Conservation (phyloP, 2,329 filamentous ascomycete genomes). For the Colletotrichum lupini region DNA sequence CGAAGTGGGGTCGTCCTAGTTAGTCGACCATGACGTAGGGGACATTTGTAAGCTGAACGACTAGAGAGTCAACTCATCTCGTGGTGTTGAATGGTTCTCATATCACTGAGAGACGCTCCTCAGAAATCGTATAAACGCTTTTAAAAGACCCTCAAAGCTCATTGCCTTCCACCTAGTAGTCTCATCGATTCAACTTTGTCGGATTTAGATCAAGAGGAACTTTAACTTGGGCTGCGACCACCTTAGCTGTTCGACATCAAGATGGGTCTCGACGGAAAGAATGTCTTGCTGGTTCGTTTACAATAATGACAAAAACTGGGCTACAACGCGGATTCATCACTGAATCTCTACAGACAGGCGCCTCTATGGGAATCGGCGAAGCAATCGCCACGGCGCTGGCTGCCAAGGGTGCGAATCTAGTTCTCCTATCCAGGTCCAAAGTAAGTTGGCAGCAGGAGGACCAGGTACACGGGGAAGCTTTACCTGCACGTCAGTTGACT, state of each 20-base stretch:
- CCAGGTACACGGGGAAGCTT: too few relatives aligned
- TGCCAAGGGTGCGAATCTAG: constrained; percentile 50
- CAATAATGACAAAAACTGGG: too few relatives aligned
- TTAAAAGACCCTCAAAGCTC: too few relatives aligned
- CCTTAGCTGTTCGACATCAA: not conserved
- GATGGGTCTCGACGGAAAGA: constrained; percentile 14
- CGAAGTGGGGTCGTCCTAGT: not conserved
- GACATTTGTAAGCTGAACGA: not conserved
- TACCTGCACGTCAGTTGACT: not conserved
- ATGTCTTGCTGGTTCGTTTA: not conserved
- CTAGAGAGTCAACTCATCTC: too few relatives aligned
- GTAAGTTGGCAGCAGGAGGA: constrained; percentile 7
- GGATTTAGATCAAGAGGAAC: too few relatives aligned
- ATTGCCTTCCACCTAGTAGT: too few relatives aligned
- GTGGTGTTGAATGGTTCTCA: too few relatives aligned
- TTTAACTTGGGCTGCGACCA: too few relatives aligned
- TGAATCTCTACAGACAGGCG: constrained; percentile 45
- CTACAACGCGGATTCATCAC: too few relatives aligned
- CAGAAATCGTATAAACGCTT: too few relatives aligned
- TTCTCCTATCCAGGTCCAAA: constrained; percentile 54
- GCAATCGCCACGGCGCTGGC: constrained; percentile 53
- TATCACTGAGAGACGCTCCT: too few relatives aligned
- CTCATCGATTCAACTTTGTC: too few relatives aligned
- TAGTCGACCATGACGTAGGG: not conserved
- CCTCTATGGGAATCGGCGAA: constrained; percentile 58